phyloP scores from a whole-genome alignment of 1,139 yeast species.

The Blastobotrys aristatus region DNA sequence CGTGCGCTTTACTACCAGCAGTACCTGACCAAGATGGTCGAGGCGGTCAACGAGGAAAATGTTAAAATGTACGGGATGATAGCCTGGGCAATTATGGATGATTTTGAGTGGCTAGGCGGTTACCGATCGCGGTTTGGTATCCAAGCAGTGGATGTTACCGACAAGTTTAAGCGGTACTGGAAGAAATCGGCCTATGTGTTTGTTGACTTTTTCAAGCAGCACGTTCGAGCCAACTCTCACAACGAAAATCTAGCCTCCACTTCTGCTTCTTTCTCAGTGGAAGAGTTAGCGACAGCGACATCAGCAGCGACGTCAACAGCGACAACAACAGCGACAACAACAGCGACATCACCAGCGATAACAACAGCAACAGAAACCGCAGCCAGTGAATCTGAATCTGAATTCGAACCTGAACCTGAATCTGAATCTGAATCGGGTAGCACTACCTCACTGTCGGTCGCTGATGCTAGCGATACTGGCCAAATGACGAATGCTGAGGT shows the following conservation, averaged over 20 bases:
- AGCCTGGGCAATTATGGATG: slow-evolving; percentile 37
- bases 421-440: no score
- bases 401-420: no score
- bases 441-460: no score
- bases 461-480: no score
- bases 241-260: background rate
- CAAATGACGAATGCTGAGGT: no score
- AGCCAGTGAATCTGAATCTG: background rate
- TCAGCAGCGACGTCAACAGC: background rate
- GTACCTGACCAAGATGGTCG: slow-evolving; percentile 31
- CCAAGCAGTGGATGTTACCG: slow-evolving; percentile 35
- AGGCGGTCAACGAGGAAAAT: slow-evolving; percentile 27
- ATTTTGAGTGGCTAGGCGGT: slow-evolving; percentile 37
- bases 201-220: slow-evolving; percentile 18
- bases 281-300: background rate
- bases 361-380: background rate
- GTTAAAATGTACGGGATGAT: slow-evolving; percentile 33
- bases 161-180: slow-evolving; percentile 29
- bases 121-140: slow-evolving; percentile 32
- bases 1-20: slow-evolving; percentile 34
- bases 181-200: slow-evolving; percentile 35
- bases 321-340: background rate
- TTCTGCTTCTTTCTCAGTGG: background rate
- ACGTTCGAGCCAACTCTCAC: no score
- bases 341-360: background rate